Base-by-base conservation (phyloP, 148 eudicot genomes). In the Talinum fruticosum region DNA sequence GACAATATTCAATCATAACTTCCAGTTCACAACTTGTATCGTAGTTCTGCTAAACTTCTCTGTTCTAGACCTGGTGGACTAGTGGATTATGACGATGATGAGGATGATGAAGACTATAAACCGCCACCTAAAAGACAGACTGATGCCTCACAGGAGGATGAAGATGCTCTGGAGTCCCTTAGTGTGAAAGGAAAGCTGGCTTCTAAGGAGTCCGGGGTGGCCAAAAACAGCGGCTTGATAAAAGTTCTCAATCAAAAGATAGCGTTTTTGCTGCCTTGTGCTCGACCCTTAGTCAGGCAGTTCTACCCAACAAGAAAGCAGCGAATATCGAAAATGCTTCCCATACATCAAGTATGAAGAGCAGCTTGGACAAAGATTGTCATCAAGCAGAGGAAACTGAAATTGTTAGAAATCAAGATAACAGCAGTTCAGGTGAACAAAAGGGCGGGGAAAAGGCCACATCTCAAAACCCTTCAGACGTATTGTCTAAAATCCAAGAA, bases 71-170 rank as follows among this genome's bases (percentile, higher is more conserved):
- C 92, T 76, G 89, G 92, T 81, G 92, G 92, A 51, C 88, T 96
- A 49, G 99, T 96, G 87, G 98, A 96, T 79, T 93, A 93, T 78
- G 98, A 88, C 33, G 97, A 93, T 73, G 99, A 96, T 59, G 99
- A 96, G 80, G 98, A 94, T 61, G 99, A 96, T 81, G 95, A 91
- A 79, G 93, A 90, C 74, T 93, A 90, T 88, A 89, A 85, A 83
- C 97, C 99, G 57, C 99, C 98, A 53, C 99, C 95, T 34, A 85
- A 80, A 78, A 90, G 85, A 71, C 89, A 81, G 66, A 75, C 90
- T 18, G 93, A 87, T 62, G 59, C 69, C 57, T 82, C 90, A 76
- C 93, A 90, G 71, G 95, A 75, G 54, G 94, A 93, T 66, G 97
- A 90, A 68, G 92, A 83, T 74, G 71, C 79, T 33, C 81, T 87